Evolutionary conservation across 1,139 yeast genomes (phyloP).

Genomic region (Lodderomyces jiufengensis): DNA sequence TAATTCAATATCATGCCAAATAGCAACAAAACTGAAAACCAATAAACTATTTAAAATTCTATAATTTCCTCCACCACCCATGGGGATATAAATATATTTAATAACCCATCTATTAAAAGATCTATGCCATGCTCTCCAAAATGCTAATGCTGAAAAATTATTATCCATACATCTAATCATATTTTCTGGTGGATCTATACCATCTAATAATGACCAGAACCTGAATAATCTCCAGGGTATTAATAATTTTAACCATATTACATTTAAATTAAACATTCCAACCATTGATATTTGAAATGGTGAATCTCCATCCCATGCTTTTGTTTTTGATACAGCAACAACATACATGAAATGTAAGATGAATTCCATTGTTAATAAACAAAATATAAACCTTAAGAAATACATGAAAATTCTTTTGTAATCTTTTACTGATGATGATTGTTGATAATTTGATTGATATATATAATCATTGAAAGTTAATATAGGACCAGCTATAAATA

Average conservation of each 20-base stretch:
- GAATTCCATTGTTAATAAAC: constrained; percentile 84
- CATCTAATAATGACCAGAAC: constrained; percentile 86
- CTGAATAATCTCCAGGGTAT: constrained; percentile 97
- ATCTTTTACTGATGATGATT: constrained; percentile 39
- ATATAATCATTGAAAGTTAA: constrained; percentile 87
- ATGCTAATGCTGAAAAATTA: constrained; percentile 86
- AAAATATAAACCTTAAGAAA: constrained; percentile 63
- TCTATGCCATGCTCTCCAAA: constrained; percentile 99
- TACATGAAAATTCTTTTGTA: constrained; percentile 54
- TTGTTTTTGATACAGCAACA: constrained; percentile 83
- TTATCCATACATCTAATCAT: constrained; percentile 96
- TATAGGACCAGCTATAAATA: constrained; percentile 93
- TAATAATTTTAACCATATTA: constrained; percentile 87
- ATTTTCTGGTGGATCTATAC: constrained; percentile 95
- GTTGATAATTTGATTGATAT: constrained; percentile 57
- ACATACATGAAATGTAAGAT: constrained; percentile 85
- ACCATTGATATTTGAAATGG: constrained; percentile 95
- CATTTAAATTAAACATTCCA: constrained; percentile 82
- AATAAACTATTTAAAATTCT: constrained; percentile 72
- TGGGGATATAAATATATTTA: constrained; percentile 77
- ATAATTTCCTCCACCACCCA: constrained; percentile 73
- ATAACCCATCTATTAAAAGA: constrained; percentile 88
- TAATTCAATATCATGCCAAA: constrained; percentile 97
- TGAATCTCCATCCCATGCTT: constrained; percentile 86
- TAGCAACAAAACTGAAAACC: constrained; percentile 94